Base-by-base conservation (phyloP, 176 grass and related monocot genomes). In the Pontederia paniculata region DNA sequence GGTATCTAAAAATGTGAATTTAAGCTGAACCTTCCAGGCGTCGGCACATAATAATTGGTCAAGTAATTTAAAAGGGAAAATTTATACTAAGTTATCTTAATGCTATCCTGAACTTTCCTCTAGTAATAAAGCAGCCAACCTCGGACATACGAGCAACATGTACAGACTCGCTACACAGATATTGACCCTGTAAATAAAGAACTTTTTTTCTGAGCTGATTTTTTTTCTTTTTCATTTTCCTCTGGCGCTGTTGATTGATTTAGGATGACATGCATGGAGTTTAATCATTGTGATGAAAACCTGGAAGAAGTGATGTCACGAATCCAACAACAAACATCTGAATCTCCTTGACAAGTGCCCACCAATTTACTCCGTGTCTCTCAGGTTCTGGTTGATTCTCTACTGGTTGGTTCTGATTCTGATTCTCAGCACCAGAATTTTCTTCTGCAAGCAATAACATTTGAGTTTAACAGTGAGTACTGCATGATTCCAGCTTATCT, bases 251-350 rank as follows among this genome's bases (percentile, higher is more conserved):
- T 0, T 10, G 15, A 48, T 4, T 0, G 15, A 12, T 2, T 14
- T 12, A 50, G n/a, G 14, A 50, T 12, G 28, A 42, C 7, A 8
- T 18, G 7, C 25, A 58, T 6, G 14, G 8, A 59, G 42, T 31
- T 77, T 91, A 98, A 69, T 91, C 83, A 54, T 98, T 72, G 61
- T 91, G 74, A 66, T 81, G 83, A 65, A 84, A 84, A 10, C 85
- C 93, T 53, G 86, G 93, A 60, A 98, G 77, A 84, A 98, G 86
- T 9, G 93, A 98, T 13, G 83, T 69, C 55, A 98, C 61, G 51
- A 98, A 98, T 19, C 83, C 93, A 52, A 90, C 74, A 62, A 80
- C 79, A 31, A 97, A 67, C 80, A 88, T 61, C 67, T 91, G 86
- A 53, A 98, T 67, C 80, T 91, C 86, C 67, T 77, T 91, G 50